Percentiles rank a stretch among this genome's conserved stretches.
These are phyloP conservation scores for Podospora sp. DNA, from an alignment of 495 filamentous ascomycete genomes.

Conservation along the genomic window DNA sequence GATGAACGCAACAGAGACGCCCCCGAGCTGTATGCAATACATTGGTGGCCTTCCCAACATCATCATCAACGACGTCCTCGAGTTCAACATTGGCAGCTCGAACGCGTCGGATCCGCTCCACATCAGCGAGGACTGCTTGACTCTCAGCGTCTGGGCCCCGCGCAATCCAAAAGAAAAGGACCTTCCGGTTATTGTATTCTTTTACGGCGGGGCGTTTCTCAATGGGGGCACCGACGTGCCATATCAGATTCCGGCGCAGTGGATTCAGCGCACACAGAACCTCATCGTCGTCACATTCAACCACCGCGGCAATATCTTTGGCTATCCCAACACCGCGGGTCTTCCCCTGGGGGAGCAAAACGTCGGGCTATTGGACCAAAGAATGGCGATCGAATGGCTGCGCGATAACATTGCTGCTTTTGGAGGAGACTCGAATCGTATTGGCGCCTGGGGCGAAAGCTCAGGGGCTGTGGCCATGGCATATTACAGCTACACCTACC, in stretches of 20 bases:
- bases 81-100: constrained; percentile 3
- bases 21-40: constrained; percentile 17
- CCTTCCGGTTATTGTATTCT: constrained; percentile 40
- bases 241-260: constrained; percentile 39
- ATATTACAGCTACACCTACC: constrained; percentile 55
- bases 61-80: constrained; percentile 5
- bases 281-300: constrained; percentile 66
- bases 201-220: constrained; percentile 36
- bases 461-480: constrained; percentile 56
- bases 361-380: constrained; percentile 65
- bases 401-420: constrained; percentile 61
- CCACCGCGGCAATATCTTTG: constrained; percentile 68
- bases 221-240: constrained; percentile 30
- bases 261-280: constrained; percentile 48
- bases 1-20: constrained; percentile 31
- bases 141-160: neutral
- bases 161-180: constrained; percentile 8
- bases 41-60: neutral
- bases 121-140: neutral
- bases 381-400: constrained; percentile 61
- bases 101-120: neutral
- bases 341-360: constrained; percentile 47
- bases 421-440: constrained; percentile 58
- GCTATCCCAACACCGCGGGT: constrained; percentile 52
- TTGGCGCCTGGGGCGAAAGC: constrained; percentile 57